phyloP scores from a whole-genome alignment of 805 yeast species.

The Ogataea ramenticola region DNA sequence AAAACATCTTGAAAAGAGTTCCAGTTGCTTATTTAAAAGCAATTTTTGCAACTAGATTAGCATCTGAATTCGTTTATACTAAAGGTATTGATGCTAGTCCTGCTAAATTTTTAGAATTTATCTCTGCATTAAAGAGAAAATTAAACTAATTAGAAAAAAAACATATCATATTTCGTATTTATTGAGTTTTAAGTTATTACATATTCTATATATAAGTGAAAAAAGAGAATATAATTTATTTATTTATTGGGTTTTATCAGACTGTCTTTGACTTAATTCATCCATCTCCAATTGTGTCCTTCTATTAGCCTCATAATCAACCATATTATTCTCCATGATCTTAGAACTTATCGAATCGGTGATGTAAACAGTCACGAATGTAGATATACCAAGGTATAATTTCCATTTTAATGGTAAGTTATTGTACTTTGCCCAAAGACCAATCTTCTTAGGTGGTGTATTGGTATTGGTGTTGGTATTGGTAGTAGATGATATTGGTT shows the following conservation, averaged over 20 bases:
- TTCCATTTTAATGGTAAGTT: constrained; percentile 11
- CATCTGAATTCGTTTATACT: constrained; percentile 78
- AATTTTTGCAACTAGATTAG: constrained; percentile 77
- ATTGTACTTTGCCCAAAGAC: not conserved
- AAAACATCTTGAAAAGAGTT: constrained; percentile 61
- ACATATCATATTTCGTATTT: not conserved
- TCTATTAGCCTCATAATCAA: constrained; percentile 25
- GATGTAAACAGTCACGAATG: constrained; percentile 23
- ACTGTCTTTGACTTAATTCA: not conserved
- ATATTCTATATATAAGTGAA: too few species aligned
- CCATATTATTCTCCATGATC: constrained; percentile 23
- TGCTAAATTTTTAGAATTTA: constrained; percentile 65
- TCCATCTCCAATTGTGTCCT: constrained; percentile 21
- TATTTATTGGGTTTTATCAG: too few species aligned
- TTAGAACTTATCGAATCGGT: constrained; percentile 23
- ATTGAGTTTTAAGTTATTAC: constrained; percentile 1
- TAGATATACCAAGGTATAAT: constrained; percentile 23
- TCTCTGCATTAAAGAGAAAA: constrained; percentile 48
- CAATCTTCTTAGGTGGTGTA: too few species aligned
- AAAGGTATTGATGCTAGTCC: constrained; percentile 79
- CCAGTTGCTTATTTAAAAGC: constrained; percentile 87
- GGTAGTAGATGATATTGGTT: too few species aligned
- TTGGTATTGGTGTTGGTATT: too few species aligned
- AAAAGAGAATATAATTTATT: not conserved
- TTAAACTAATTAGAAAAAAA: constrained; percentile 3